Conservation (phyloP, 176 grass and related monocot species). For the Musa acuminata region DNA sequence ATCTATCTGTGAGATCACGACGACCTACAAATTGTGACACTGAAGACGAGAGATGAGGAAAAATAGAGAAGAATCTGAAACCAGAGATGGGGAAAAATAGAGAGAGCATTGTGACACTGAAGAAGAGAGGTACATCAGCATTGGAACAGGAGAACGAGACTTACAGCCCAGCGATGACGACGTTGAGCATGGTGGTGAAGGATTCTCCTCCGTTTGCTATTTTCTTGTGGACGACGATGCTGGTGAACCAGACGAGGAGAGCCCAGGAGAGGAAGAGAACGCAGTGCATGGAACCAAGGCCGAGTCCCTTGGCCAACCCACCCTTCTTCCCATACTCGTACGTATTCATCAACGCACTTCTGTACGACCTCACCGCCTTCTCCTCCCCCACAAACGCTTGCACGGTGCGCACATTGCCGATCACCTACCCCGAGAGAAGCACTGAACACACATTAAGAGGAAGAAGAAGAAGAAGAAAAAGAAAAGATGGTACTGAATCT, state of each 20-base stretch:
- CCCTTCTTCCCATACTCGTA: constrained; percentile 88
- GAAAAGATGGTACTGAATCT: background rate
- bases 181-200: constrained; percentile 96
- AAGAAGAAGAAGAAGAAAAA: no score
- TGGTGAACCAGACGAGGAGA: constrained; percentile 84
- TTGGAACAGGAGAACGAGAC: background rate
- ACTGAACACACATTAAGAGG: no score
- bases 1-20: background rate
- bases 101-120: no score
- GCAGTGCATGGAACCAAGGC: constrained; percentile 77
- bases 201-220: constrained; percentile 92
- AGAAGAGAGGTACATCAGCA: no score
- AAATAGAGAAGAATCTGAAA: no score
- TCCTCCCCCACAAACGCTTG: constrained; percentile 97
- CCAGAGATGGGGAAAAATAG: no score
- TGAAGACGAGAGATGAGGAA: no score
- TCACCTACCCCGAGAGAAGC: constrained; percentile 31
- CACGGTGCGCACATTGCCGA: constrained; percentile 91
- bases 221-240: constrained; percentile 66
- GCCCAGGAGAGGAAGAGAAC: constrained; percentile 92
- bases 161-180: constrained; percentile 82
- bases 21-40: no score
- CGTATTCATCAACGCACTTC: constrained; percentile 46
- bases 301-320: constrained; percentile 78
- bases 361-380: constrained; percentile 68